Evolutionary conservation across 1,284 basidiomycete genomes (phyloP), one percentile per base, ranked within the genome.

Genomic region (Butyriboletus appendiculatus): DNA sequence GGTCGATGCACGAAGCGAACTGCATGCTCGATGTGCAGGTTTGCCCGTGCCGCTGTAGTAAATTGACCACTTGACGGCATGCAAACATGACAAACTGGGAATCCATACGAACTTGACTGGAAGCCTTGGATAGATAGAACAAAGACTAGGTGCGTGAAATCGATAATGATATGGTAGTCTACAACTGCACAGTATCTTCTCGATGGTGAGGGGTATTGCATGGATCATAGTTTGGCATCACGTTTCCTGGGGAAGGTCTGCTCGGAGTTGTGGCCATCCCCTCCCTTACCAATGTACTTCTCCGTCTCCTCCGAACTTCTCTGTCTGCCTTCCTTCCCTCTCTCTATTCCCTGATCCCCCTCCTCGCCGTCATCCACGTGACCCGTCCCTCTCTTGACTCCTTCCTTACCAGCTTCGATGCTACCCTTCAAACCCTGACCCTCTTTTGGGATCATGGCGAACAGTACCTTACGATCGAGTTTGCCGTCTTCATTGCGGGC

Each of bases 151-250:
- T 33, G 33, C 5, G 24, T 15, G 20, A 43, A 35, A 50, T 44
- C 8, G 26, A 35, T 11, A 10, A 53, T 32, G 18, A 38, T 45
- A 12, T 34, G 12, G 16, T 48, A 45, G 34, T 33, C n/a, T 33
- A 15, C 24, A 24, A 24, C 24, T 24, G 24, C 5, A 24, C 22
- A 56, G 10, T 16, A 11, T 42, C 44, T 9, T 52, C 30, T 28
- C 16, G 43, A 38, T 16, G 7, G 12, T 28, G 38, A 38, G 9
- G 38, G 43, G 50, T 58, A 63, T 58, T 8, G 14, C 18, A n/a
- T 37, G 20, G 11, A 30, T 70, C 53, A 68, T 5, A 68, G 45
- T 43, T 68, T 68, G 10, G 68, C 53, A 16, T 56, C 49, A 9
- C 49, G 57, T 50, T 65, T 68, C 48, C 11, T 55, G 14, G 16